Evolutionary conservation across 495 filamentous ascomycete species (phyloP).

Genomic region (Pseudotulostoma volvatum): DNA sequence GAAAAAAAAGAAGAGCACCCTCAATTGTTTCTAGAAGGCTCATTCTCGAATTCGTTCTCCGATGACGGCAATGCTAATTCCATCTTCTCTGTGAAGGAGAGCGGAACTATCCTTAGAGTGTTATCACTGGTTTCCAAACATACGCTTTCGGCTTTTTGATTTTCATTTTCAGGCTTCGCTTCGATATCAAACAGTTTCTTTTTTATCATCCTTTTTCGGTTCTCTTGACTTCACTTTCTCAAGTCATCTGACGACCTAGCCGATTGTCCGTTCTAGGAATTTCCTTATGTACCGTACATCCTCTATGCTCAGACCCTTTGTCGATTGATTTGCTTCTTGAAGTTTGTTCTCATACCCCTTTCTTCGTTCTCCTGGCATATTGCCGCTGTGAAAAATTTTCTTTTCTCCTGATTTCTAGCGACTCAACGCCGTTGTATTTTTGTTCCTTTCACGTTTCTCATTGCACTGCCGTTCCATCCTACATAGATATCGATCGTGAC

Average conservation of each 20-base stretch:
- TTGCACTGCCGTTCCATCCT: no score
- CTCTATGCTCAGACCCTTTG: background rate
- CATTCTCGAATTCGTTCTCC: no score
- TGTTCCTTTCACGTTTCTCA: slow-evolving; percentile 10
- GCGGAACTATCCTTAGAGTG: no score
- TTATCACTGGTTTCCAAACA: no score
- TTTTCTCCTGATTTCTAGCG: slow-evolving; percentile 5
- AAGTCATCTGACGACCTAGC: slow-evolving; percentile 4
- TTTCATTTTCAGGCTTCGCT: no score
- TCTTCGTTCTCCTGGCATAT: slow-evolving; percentile 14
- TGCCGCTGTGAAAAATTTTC: slow-evolving; percentile 10
- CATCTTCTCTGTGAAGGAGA: background rate
- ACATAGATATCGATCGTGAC: slow-evolving; percentile 2
- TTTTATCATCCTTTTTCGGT: slow-evolving; percentile 5
- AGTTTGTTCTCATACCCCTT: slow-evolving; percentile 9
- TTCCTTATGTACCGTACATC: slow-evolving; percentile 4
- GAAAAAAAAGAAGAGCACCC: slow-evolving; percentile 88
- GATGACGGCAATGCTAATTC: background rate
- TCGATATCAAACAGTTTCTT: background rate
- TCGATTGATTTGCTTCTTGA: background rate
- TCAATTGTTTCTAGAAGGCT: slow-evolving; percentile 72
- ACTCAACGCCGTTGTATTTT: no score
- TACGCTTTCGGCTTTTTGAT: no score
- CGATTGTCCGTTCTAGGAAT: slow-evolving; percentile 6
- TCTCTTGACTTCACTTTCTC: no score